phyloP scores from a whole-genome alignment of 257 asterid species.

The Solanum tacnaense region DNA sequence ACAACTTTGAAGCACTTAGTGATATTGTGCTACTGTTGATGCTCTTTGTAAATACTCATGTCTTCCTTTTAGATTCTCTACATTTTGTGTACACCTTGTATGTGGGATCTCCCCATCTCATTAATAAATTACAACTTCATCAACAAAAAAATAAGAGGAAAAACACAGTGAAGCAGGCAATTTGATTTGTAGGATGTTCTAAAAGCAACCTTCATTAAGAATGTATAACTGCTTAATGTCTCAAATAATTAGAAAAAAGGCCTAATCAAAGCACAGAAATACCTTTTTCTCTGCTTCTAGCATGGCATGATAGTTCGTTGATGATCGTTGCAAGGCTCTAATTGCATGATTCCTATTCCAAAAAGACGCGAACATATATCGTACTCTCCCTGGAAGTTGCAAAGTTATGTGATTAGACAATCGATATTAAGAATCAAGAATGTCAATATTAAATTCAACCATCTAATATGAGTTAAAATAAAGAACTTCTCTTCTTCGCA shows the following conservation, averaged over 20 bases:
- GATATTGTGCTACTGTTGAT: not conserved
- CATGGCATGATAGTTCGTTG: conserved; percentile 44
- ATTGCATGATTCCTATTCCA: conserved; percentile 89
- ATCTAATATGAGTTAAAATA: not conserved
- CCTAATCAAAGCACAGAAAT: not conserved
- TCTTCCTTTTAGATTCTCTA: not conserved
- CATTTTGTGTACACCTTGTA: not conserved
- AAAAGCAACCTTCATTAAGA: not conserved
- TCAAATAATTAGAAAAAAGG: not conserved
- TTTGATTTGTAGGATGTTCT: not conserved
- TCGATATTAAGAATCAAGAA: not conserved
- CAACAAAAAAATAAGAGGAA: not conserved
- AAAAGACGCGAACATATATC: conserved; percentile 93
- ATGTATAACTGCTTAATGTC: not conserved
- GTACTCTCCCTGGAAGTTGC: conserved; percentile 70
- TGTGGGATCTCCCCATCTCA: not conserved
- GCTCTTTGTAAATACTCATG: not conserved
- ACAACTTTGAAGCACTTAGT: not conserved
- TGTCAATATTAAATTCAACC: not conserved
- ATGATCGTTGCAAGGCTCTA: conserved; percentile 56
- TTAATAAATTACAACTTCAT: not conserved
- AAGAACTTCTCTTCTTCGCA: not conserved
- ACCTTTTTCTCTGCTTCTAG: conserved; percentile 93
- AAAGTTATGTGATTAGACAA: not conserved
- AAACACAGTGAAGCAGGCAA: not conserved